Evolutionary conservation across 2,329 filamentous ascomycete genomes (phyloP), one percentile per base, ranked within the genome.

Genomic region (Colletotrichum eremochloae): DNA sequence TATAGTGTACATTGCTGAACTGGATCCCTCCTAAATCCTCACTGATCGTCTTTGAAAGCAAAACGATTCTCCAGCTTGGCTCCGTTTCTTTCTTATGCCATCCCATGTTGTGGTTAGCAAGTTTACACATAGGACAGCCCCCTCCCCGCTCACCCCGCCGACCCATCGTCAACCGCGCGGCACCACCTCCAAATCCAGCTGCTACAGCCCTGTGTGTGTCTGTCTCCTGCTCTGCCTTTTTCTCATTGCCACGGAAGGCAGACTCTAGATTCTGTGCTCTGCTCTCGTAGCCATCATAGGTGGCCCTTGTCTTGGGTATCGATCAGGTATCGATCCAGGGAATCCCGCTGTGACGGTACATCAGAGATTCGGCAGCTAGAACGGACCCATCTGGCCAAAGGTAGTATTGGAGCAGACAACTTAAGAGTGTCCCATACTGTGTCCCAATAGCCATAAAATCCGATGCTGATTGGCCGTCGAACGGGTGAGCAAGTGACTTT

Each of bases 301-400:
- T 52, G 67, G 56, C 55, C 38, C 56, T 33, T 24, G 68, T 67
- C 55, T 70, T 70, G 63, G 68, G 68, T 70, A 67, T 67, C 68
- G 55, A 67, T 70, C 46, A 70, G 68, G 63, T 67, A 70, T 56
- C 55, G 31, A 68, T 31, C 50, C 8, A 15, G 29, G 20, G 38
- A 55, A 31, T 50, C 24, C 15, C 12, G 15, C 31, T 31, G 60
- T 50, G 46, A 29, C 42, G 40, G 50, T 63, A 68, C 63, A 36
- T 63, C 31, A 65, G 36, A 58, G 67, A 55, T 60, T 60, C 63
- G 24, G 40, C 48, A 38, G 29, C 36, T 18, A 58, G 24, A 40
- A n/a, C 40, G n/a, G 40, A 33, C 33, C 24, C n/a, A 46, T 58
- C 52, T 62, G 53, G 61, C 29, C 44, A 33, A 29, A 36, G 24